phyloP scores from a whole-genome alignment of 139 green algal genomes.

The Penium margaritaceum region DNA sequence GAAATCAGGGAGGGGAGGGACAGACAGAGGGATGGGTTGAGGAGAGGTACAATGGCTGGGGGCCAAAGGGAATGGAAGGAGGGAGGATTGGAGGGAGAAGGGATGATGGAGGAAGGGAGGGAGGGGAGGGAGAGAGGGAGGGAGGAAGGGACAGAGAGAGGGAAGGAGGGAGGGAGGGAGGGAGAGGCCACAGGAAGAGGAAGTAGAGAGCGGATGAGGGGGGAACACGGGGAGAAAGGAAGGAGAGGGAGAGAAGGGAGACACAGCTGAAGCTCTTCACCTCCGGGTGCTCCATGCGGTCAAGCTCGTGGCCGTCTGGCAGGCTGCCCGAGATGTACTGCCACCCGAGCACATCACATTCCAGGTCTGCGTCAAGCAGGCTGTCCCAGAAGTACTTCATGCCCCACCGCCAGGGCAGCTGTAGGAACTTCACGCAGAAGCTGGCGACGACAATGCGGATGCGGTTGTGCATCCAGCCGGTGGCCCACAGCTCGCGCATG shows the following conservation, averaged over 20 bases:
- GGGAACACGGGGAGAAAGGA: too few relatives aligned
- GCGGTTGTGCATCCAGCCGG: conserved; percentile 76
- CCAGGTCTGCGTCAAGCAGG: conserved; percentile 80
- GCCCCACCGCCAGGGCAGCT: conserved; percentile 86
- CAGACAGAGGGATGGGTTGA: too few relatives aligned
- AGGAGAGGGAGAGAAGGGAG: too few relatives aligned
- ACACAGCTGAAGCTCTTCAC: too few relatives aligned
- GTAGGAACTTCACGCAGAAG: conserved; percentile 83
- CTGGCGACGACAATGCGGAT: conserved; percentile 64
- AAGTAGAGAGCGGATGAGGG: conserved; percentile 49
- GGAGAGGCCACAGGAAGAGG: not conserved
- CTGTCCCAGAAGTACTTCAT: conserved; percentile 86
- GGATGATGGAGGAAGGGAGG: not conserved
- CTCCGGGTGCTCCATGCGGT: conserved; percentile 67
- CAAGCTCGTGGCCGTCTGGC: conserved; percentile 71
- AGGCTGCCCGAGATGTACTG: conserved; percentile 68
- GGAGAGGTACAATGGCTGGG: too few relatives aligned
- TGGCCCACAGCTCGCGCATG: conserved; percentile 78
- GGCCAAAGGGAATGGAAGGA: too few relatives aligned
- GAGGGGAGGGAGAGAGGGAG: too few relatives aligned
- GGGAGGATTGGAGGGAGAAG: not conserved
- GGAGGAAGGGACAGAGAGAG: too few relatives aligned
- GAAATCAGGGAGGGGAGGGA: too few relatives aligned
- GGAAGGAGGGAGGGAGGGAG: not conserved
- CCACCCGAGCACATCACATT: conserved; percentile 81